Evolutionary conservation across 139 green algal species (phyloP).

Genomic region (Klebsormidium nitens): DNA sequence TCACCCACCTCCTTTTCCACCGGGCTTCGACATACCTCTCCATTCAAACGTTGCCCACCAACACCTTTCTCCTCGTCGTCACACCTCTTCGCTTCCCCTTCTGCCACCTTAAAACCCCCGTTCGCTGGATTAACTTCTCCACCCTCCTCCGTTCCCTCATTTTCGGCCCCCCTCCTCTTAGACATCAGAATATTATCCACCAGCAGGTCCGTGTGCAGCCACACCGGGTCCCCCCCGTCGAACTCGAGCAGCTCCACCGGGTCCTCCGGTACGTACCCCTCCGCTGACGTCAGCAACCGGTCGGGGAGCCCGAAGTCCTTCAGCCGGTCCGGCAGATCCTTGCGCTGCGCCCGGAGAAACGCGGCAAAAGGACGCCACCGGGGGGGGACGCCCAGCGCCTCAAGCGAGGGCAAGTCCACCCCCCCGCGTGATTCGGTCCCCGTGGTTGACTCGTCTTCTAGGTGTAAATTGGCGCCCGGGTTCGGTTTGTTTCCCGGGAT

Average conservation of each 20-base stretch:
- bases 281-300: background rate
- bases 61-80: background rate
- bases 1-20: background rate
- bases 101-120: too few relatives aligned
- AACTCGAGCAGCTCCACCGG: constrained; percentile 8
- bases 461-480: too few relatives aligned
- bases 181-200: constrained; percentile 14
- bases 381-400: background rate
- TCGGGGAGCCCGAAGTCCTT: constrained; percentile 6
- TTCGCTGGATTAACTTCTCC: too few relatives aligned
- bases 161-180: too few relatives aligned
- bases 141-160: too few relatives aligned
- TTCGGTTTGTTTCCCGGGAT: too few relatives aligned
- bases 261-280: constrained; percentile 5
- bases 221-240: background rate
- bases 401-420: too few relatives aligned
- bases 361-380: constrained; percentile 14
- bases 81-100: too few relatives aligned
- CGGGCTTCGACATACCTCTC: too few relatives aligned
- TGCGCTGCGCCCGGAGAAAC: background rate
- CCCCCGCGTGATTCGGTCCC: background rate
- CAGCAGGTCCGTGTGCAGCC: constrained; percentile 17
- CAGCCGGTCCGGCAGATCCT: constrained; percentile 4
- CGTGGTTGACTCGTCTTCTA: background rate
- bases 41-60: too few relatives aligned